These are phyloP conservation scores for Tulasnella sp. DNA, from an alignment of 768 basidiomycete species.

Conservation along the genomic window DNA sequence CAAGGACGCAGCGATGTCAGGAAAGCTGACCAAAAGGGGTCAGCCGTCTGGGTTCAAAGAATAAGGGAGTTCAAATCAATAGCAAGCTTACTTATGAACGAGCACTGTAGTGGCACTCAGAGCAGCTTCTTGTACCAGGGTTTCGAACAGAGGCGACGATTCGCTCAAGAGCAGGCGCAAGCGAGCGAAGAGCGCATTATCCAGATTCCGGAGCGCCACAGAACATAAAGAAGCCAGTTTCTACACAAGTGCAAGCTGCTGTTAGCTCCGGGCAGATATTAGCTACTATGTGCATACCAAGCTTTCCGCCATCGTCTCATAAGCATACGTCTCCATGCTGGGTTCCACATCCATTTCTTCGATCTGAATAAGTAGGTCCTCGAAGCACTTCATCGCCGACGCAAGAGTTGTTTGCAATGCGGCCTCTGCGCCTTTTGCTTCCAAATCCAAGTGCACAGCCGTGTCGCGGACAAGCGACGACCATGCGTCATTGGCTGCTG, in stretches of 20 bases:
- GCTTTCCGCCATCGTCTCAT: slow-evolving; percentile 87
- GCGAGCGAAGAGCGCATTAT: slow-evolving; percentile 54
- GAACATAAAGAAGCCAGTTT: slow-evolving; percentile 80
- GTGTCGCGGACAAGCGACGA: slow-evolving; percentile 34
- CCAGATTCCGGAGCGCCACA: slow-evolving; percentile 55
- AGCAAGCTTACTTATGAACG: slow-evolving; percentile 54
- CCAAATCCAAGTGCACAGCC: slow-evolving; percentile 24
- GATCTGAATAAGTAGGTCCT: slow-evolving; percentile 64
- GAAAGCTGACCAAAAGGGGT: slow-evolving; percentile 47
- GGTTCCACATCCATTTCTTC: slow-evolving; percentile 75
- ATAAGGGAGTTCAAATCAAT: background rate
- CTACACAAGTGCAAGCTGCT: slow-evolving; percentile 32
- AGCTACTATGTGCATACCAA: slow-evolving; percentile 39
- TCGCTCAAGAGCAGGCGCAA: slow-evolving; percentile 69
- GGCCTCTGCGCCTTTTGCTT: slow-evolving; percentile 29
- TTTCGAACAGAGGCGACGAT: slow-evolving; percentile 69
- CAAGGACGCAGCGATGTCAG: slow-evolving; percentile 62
- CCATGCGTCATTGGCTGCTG: slow-evolving; percentile 79
- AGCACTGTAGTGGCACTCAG: slow-evolving; percentile 74
- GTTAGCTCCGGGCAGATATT: background rate
- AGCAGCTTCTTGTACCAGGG: slow-evolving; percentile 80
- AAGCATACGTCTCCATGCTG: slow-evolving; percentile 74
- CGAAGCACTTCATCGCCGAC: slow-evolving; percentile 64
- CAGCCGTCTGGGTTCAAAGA: background rate
- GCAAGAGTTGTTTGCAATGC: slow-evolving; percentile 40